Conservation (phyloP, 495 filamentous ascomycete genomes). For the Bombardia bombarda region DNA sequence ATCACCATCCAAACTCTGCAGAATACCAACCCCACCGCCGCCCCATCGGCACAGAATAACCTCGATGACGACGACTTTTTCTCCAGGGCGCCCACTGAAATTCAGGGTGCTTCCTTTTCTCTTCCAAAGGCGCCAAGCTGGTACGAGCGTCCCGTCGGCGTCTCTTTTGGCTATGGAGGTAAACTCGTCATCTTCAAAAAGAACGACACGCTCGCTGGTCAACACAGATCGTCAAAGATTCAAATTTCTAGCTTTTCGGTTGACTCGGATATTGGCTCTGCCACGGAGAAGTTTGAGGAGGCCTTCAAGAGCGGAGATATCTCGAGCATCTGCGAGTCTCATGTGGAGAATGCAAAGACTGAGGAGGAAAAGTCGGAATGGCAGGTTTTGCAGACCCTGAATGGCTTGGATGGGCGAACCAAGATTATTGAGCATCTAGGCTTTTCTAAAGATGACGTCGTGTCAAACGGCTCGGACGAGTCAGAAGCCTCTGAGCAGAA, state of each 20-base stretch:
- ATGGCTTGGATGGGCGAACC: constrained; percentile 69
- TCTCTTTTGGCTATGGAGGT: constrained; percentile 92
- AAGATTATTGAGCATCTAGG: constrained; percentile 82
- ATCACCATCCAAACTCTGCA: constrained; percentile 89
- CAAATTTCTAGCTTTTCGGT: constrained; percentile 81
- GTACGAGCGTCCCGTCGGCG: constrained; percentile 78
- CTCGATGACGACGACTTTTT: constrained; percentile 96
- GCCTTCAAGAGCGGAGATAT: constrained; percentile 73
- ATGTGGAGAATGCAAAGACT: constrained; percentile 59
- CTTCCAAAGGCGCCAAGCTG: constrained; percentile 82
- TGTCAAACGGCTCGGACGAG: constrained; percentile 39
- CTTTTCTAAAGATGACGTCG: constrained; percentile 55
- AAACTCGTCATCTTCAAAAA: constrained; percentile 74
- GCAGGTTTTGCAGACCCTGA: constrained; percentile 85
- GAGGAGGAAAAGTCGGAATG: constrained; percentile 94
- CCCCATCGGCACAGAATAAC: constrained; percentile 43
- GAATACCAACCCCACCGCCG: constrained; percentile 66
- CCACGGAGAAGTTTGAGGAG: constrained; percentile 79
- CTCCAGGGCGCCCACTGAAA: constrained; percentile 80
- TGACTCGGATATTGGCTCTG: constrained; percentile 74
- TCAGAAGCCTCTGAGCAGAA: constrained; percentile 22
- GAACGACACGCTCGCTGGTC: constrained; percentile 46
- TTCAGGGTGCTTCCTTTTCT: constrained; percentile 81
- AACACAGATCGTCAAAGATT: constrained; percentile 63
- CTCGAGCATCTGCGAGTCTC: constrained; percentile 69